Evolutionary conservation across 805 yeast genomes (phyloP).

Genomic region (Wickerhamiella kurtzmanii): DNA sequence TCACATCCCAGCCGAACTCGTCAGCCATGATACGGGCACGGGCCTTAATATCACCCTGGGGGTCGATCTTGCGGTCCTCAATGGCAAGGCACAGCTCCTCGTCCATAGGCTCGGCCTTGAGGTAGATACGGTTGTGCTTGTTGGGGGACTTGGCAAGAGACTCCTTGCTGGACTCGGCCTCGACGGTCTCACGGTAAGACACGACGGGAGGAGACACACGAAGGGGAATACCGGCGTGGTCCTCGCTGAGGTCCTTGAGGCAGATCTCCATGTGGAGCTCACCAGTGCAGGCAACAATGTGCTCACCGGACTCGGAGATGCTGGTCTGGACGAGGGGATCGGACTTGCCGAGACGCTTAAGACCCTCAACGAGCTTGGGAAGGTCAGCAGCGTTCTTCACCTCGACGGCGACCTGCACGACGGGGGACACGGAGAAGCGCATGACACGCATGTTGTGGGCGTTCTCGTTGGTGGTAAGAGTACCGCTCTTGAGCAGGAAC

Average conservation of each 20-base stretch:
- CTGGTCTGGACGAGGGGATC: slow-evolving; percentile 93
- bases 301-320: slow-evolving; percentile 96
- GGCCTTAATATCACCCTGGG: slow-evolving; percentile 96
- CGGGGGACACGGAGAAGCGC: slow-evolving; percentile 99
- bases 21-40: slow-evolving; percentile 99
- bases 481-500: slow-evolving; percentile 98
- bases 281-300: slow-evolving; percentile 99
- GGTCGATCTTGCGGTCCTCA: slow-evolving; percentile 80
- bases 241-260: slow-evolving; percentile 88
- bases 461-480: slow-evolving; percentile 89
- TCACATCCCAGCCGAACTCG: slow-evolving; percentile 98
- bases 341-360: slow-evolving; percentile 98
- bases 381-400: slow-evolving; percentile 98
- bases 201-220: slow-evolving; percentile 97
- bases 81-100: slow-evolving; percentile 89
- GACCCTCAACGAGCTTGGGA: slow-evolving; percentile 99
- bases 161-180: slow-evolving; percentile 81
- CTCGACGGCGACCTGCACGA: slow-evolving; percentile 98
- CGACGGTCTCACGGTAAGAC: slow-evolving; percentile 97
- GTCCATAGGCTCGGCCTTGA: slow-evolving; percentile 89
- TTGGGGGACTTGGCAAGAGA: slow-evolving; percentile 99
- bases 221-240: slow-evolving; percentile 99
- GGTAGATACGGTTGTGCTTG: slow-evolving; percentile 99
- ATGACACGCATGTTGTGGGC: slow-evolving; percentile 99
- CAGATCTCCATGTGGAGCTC: slow-evolving; percentile 99